Evolutionary conservation across 1,284 basidiomycete species (phyloP), one percentile per base, ranked within the genome.

Genomic region (Rhodotorula sp.): DNA sequence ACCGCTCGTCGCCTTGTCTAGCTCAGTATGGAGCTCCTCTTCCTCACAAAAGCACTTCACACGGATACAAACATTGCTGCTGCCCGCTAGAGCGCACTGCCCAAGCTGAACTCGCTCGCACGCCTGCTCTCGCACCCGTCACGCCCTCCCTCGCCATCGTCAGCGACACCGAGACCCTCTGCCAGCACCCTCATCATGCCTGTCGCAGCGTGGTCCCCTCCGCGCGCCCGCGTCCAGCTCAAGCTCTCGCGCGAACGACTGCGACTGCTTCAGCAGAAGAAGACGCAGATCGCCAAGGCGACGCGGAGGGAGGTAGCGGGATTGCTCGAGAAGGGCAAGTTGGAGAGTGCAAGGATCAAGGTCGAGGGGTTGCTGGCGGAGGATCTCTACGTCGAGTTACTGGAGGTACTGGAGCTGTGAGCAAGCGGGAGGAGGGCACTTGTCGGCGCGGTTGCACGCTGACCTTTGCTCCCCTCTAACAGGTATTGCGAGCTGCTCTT

Each of bases 211-310:
- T 74, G 73, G 73, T 27, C 56, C 2, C 67, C 73, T 9, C n/a
- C 70, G 2, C 58, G 73, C 1, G 73, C 73, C 2, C 59, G 59
- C 4, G 56, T 74, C 52, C 64, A 62, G 32, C 58, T 60, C 75
- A 94, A 91, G 72, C 86, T 97, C 58, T 91, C 93, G 5, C 89
- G 95, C 39, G 94, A 98, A 81, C 88, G 94, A 10, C 84, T 96
- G 62, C 86, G 91, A 62, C 92, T 90, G 46, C 82, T 96, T 4
- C 92, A 95, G 78, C 90, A 94, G 82, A 97, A 97, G 86, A 94
- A 91, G 82, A 87, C 90, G 74, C 92, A 94, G 0, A 88, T 96
- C 69, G 92, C 93, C 0, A 97, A 97, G 82, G 85, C 85, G 56
- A 82, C 89, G 29, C 84, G 91, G 72, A 8, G 73, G 2, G 71